Percentiles rank a stretch among this genome's conserved stretches.
Conservation (phyloP, 176 grass and related monocot species). For the Elaeis guineensis region DNA sequence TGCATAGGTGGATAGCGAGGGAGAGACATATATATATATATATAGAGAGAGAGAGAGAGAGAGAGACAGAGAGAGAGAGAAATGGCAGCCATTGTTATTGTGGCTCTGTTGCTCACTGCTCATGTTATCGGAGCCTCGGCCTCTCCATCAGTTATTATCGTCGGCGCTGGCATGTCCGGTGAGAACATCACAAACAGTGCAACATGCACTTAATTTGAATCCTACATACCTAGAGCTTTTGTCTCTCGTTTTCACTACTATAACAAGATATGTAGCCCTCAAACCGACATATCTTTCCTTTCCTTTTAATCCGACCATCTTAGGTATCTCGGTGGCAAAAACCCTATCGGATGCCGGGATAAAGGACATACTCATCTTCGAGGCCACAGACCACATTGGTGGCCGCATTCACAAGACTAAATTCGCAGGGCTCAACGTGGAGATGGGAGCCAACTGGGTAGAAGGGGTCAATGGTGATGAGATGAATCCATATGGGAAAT, state of each 20-base stretch:
- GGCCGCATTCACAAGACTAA: constrained; percentile 50
- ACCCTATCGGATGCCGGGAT: constrained; percentile 52
- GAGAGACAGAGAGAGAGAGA: neutral
- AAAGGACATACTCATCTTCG: constrained; percentile 50
- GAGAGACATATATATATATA: too few relatives aligned
- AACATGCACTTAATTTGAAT: too few relatives aligned
- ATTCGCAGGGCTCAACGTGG: constrained; percentile 44
- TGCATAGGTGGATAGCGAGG: too few relatives aligned
- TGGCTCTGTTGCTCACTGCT: neutral
- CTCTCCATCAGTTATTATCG: constrained; percentile 22
- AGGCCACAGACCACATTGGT: constrained; percentile 46
- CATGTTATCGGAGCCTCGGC: neutral
- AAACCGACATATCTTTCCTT: too few relatives aligned
- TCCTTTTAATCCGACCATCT: neutral
- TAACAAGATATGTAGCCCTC: too few relatives aligned
- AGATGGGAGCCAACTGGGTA: constrained; percentile 68
- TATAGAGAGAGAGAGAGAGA: neutral
- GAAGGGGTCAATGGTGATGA: constrained; percentile 42
- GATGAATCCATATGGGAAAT: constrained; percentile 60
- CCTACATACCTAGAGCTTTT: too few relatives aligned
- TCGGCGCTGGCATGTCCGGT: constrained; percentile 42
- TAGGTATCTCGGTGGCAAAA: constrained; percentile 69
- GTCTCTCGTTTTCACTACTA: too few relatives aligned
- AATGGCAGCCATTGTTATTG: neutral
- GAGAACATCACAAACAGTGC: too few relatives aligned